Evolutionary conservation across 352 stramenopile genomes (phyloP).

Genomic region (Blastocystis sp.): DNA sequence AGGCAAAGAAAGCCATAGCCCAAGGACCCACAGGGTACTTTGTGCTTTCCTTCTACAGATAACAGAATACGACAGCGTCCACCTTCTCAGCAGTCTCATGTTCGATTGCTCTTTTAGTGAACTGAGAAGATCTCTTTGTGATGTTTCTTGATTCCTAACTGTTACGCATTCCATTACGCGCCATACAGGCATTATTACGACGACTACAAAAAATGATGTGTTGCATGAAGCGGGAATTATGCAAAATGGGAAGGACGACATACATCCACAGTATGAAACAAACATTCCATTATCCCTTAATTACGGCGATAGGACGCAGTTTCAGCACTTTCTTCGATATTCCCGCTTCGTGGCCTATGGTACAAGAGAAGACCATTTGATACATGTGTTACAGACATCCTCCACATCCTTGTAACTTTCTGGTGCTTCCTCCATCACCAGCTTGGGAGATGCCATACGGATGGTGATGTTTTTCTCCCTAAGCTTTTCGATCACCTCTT

Average conservation of each 20-base stretch:
- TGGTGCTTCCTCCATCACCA: slow-evolving; percentile 77
- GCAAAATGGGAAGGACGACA: not conserved
- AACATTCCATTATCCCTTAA: slow-evolving; percentile 71
- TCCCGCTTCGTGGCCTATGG: slow-evolving; percentile 68
- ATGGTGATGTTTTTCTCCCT: slow-evolving; percentile 73
- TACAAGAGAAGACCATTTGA: not conserved
- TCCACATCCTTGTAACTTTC: slow-evolving; percentile 78
- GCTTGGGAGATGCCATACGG: slow-evolving; percentile 73
- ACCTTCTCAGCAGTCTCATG: not conserved
- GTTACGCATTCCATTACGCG: not conserved
- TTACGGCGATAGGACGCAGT: slow-evolving; percentile 72
- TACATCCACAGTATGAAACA: not conserved
- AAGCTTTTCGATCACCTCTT: slow-evolving; percentile 70
- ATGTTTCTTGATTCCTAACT: slow-evolving; percentile 51
- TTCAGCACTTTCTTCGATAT: slow-evolving; percentile 77
- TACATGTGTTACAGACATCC: slow-evolving; percentile 76
- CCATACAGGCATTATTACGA: not conserved
- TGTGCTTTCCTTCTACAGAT: slow-evolving; percentile 16
- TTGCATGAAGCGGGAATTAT: not conserved
- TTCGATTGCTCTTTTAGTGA: slow-evolving; percentile 1
- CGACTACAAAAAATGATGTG: not conserved
- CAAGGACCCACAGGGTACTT: slow-evolving; percentile 56
- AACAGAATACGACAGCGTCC: not conserved
- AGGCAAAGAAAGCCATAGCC: slow-evolving; percentile 58
- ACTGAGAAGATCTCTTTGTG: slow-evolving; percentile 22